Percentiles rank a stretch among this genome's conserved stretches.
phyloP scores from a whole-genome alignment of 306 rosid species.

The Sesbania bispinosa region DNA sequence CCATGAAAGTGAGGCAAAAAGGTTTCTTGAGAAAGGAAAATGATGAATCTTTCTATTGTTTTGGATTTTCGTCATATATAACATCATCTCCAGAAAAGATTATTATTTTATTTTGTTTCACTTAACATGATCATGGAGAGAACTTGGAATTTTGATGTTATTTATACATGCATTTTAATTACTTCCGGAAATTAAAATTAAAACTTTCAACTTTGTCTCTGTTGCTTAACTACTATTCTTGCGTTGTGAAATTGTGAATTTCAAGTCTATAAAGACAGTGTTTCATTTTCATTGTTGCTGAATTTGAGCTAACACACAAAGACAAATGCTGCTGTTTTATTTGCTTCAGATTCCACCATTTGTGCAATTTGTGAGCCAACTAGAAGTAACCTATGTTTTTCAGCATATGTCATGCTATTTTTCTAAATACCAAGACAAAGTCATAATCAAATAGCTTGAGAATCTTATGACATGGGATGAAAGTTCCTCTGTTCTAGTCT shows the following conservation, averaged over 20 bases:
- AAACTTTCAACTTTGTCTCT: no score
- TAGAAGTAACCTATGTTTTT: background rate
- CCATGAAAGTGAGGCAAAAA: background rate
- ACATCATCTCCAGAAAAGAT: background rate
- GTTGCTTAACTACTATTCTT: no score
- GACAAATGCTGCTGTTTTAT: background rate
- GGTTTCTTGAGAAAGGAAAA: background rate
- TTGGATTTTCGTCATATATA: background rate
- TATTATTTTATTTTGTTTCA: background rate
- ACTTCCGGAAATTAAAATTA: background rate
- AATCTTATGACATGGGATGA: background rate
- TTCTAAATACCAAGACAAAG: background rate
- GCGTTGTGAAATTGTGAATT: no score
- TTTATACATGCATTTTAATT: background rate
- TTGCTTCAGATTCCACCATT: background rate
- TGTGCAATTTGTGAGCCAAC: constrained; percentile 10
- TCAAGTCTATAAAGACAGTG: background rate
- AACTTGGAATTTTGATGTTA: background rate
- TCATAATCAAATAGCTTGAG: background rate
- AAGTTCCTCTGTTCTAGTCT: background rate
- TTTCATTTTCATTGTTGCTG: background rate
- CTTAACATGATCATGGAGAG: no score
- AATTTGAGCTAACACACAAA: background rate
- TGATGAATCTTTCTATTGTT: background rate
- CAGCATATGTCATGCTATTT: background rate